Evolutionary conservation across 2,329 filamentous ascomycete genomes (phyloP).

Genomic region (Aspergillus sp.): DNA sequence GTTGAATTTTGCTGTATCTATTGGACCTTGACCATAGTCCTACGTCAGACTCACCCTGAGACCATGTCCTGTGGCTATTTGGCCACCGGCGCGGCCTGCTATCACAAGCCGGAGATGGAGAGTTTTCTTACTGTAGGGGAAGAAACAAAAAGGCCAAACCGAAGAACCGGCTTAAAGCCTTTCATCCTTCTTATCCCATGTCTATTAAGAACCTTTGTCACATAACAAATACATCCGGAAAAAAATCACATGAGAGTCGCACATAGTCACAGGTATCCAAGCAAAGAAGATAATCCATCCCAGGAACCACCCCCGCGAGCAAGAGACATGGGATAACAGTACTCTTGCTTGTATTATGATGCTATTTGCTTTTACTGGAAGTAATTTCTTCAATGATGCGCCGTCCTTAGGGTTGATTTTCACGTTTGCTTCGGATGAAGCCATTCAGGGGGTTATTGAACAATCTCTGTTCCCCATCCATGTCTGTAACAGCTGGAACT

Average conservation of each 20-base stretch:
- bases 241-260: conserved; percentile 13
- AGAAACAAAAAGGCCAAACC: not conserved
- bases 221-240: conserved; percentile 16
- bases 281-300: not conserved
- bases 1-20: conserved; percentile 17
- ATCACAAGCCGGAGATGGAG: conserved; percentile 3
- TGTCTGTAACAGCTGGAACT: conserved; percentile 1
- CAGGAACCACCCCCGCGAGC: not conserved
- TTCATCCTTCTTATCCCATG: not conserved
- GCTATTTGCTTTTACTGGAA: not conserved
- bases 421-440: not conserved
- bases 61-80: conserved; percentile 8
- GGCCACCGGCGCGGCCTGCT: conserved; percentile 4
- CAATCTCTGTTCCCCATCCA: not conserved
- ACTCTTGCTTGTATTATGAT: not conserved
- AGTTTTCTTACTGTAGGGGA: not conserved
- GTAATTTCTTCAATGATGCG: not conserved
- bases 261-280: conserved; percentile 14
- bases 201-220: conserved; percentile 13
- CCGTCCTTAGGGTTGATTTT: not conserved
- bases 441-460: not conserved
- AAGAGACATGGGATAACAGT: not conserved
- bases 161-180: not conserved
- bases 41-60: conserved; percentile 19
- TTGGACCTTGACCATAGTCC: conserved; percentile 12